phyloP scores from a whole-genome alignment of 768 basidiomycete species.

The Hericium coralloides region DNA sequence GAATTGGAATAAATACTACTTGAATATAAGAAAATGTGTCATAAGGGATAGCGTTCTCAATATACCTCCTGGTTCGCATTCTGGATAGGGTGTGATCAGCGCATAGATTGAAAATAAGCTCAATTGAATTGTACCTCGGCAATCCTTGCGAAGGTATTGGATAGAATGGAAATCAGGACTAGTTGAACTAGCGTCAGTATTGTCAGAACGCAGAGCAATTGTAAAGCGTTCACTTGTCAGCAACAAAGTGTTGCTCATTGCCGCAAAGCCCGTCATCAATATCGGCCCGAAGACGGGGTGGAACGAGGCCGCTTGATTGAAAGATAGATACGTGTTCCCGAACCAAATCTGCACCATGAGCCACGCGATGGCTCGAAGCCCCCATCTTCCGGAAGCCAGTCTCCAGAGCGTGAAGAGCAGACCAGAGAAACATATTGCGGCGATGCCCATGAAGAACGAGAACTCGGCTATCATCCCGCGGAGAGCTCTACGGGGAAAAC shows the following conservation, averaged over 20 bases:
- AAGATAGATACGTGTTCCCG: conserved; percentile 58
- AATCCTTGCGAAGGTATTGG: conserved; percentile 79
- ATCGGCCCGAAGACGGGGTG: conserved; percentile 62
- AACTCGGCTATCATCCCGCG: conserved; percentile 80
- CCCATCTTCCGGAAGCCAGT: conserved; percentile 35
- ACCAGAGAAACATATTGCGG: conserved; percentile 75
- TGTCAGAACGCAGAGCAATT: neutral
- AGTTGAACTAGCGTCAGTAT: neutral
- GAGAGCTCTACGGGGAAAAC: conserved; percentile 41
- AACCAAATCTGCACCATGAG: conserved; percentile 86
- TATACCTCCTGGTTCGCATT: conserved; percentile 54
- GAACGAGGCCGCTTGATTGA: conserved; percentile 33
- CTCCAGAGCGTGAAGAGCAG: conserved; percentile 48
- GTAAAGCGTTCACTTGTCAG: conserved; percentile 52
- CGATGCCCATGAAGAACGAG: conserved; percentile 70
- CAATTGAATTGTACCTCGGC: conserved; percentile 38
- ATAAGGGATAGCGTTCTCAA: neutral
- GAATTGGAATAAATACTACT: conserved; percentile 78
- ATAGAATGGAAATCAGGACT: conserved; percentile 83
- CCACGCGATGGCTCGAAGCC: conserved; percentile 58
- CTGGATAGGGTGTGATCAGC: conserved; percentile 16
- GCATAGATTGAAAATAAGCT: neutral
- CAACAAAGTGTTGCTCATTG: conserved; percentile 66
- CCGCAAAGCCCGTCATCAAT: conserved; percentile 75
- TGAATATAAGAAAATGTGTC: neutral